These are phyloP conservation scores for Pichia insulana DNA, from an alignment of 805 yeast species.

Conservation along the genomic window DNA sequence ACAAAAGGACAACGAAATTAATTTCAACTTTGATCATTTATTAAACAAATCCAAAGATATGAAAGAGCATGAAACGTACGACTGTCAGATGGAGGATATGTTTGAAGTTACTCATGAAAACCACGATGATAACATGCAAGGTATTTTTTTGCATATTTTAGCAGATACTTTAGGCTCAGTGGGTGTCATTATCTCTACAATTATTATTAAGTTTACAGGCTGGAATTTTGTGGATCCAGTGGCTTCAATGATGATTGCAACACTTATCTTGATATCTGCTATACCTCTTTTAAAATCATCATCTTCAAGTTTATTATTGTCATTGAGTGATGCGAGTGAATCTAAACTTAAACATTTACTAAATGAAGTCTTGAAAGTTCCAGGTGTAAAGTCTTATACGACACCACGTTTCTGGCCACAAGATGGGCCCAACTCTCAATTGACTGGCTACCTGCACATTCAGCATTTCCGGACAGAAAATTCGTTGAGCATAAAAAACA, in stretches of 20 bases:
- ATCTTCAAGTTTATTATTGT: slow-evolving; percentile 60
- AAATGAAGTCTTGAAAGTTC: slow-evolving; percentile 56
- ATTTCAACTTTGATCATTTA: slow-evolving; percentile 8
- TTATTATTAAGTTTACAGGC: slow-evolving; percentile 55
- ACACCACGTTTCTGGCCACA: slow-evolving; percentile 90
- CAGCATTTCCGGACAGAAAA: slow-evolving; percentile 44
- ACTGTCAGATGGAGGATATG: slow-evolving; percentile 3
- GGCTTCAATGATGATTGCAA: slow-evolving; percentile 81
- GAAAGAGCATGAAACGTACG: slow-evolving; percentile 1
- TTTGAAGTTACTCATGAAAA: slow-evolving; percentile 29
- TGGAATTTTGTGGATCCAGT: slow-evolving; percentile 86
- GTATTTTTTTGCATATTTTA: slow-evolving; percentile 83
- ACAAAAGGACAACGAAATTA: not conserved
- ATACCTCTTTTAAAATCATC: slow-evolving; percentile 78
- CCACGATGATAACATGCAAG: slow-evolving; percentile 70
- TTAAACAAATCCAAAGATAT: slow-evolving; percentile 13
- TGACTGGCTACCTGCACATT: slow-evolving; percentile 77
- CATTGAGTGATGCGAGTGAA: slow-evolving; percentile 47
- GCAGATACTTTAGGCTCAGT: slow-evolving; percentile 97
- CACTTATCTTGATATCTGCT: slow-evolving; percentile 71
- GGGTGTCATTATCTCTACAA: slow-evolving; percentile 89
- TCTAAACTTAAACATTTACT: slow-evolving; percentile 53
- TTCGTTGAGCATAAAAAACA: slow-evolving; percentile 19
- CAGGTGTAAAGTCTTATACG: slow-evolving; percentile 78
- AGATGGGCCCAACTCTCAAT: slow-evolving; percentile 26